These are phyloP conservation scores for Tuber melanosporum DNA, from an alignment of 495 filamentous ascomycete genomes.

Conservation along the genomic window DNA sequence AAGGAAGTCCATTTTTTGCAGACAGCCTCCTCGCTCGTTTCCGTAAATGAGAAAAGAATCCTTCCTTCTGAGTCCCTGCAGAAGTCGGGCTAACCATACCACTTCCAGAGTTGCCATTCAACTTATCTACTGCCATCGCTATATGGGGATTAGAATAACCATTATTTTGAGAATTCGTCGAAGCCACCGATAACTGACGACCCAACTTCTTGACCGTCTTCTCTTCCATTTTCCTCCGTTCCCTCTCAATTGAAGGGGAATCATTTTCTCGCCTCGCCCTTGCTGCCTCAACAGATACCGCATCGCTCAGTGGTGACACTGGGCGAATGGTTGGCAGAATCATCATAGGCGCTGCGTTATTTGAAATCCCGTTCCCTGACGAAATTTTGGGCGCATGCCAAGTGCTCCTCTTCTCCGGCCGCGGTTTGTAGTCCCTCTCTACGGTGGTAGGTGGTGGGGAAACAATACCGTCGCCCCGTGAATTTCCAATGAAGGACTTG, in stretches of 20 bases:
- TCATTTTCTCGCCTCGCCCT: slow-evolving; percentile 33
- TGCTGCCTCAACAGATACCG: slow-evolving; percentile 81
- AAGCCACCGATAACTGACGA: slow-evolving; percentile 89
- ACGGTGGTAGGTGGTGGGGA: slow-evolving; percentile 46
- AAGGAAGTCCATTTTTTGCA: slow-evolving; percentile 60
- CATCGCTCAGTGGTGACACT: slow-evolving; percentile 85
- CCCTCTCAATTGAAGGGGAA: slow-evolving; percentile 44
- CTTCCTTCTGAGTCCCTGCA: slow-evolving; percentile 64
- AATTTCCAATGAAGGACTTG: slow-evolving; percentile 69
- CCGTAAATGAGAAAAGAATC: slow-evolving; percentile 94
- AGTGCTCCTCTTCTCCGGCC: slow-evolving; percentile 41
- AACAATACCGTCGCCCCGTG: slow-evolving; percentile 42
- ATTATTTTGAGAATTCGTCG: slow-evolving; percentile 78
- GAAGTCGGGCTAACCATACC: slow-evolving; percentile 33
- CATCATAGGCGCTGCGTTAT: slow-evolving; percentile 86
- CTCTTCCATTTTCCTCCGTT: slow-evolving; percentile 50
- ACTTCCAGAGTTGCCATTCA: slow-evolving; percentile 64
- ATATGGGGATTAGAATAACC: slow-evolving; percentile 75
- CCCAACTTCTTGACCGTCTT: slow-evolving; percentile 87
- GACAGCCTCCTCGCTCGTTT: slow-evolving; percentile 91
- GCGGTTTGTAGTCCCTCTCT: slow-evolving; percentile 40
- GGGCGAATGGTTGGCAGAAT: slow-evolving; percentile 94
- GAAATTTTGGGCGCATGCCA: slow-evolving; percentile 41
- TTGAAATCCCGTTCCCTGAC: slow-evolving; percentile 30
- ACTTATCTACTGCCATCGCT: slow-evolving; percentile 81